These are phyloP conservation scores for Ophiostoma sp. DNA, from an alignment of 2,329 filamentous ascomycete species.

Conservation along the genomic window DNA sequence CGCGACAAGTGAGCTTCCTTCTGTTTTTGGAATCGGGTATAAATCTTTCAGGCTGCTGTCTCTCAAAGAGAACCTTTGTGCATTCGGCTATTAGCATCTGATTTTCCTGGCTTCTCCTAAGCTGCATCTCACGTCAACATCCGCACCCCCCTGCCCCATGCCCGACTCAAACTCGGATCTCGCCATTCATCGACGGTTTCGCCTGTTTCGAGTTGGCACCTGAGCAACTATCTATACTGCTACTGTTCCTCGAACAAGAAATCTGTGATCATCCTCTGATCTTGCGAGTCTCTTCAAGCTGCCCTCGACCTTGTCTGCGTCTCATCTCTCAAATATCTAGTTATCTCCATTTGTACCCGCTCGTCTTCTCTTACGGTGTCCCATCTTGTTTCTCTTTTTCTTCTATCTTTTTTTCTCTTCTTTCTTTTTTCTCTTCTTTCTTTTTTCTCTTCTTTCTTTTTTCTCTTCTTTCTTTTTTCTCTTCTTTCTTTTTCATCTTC, in stretches of 20 bases:
- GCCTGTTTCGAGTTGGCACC: neutral
- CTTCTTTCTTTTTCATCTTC: too few species aligned
- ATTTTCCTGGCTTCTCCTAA: neutral
- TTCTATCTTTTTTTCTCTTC: too few species aligned
- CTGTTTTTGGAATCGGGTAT: neutral
- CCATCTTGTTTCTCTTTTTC: too few species aligned
- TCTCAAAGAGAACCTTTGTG: too few species aligned
- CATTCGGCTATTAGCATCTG: too few species aligned
- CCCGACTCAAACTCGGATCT: neutral
- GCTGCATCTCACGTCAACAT: neutral
- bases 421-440: too few species aligned
- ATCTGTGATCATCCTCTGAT: neutral
- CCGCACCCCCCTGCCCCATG: neutral
- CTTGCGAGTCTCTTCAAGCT: neutral
- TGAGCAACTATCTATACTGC: neutral
- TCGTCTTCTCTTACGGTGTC: too few species aligned
- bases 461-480: too few species aligned
- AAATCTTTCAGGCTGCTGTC: neutral
- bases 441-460: too few species aligned
- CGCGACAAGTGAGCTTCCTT: neutral
- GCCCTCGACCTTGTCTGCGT: too few species aligned
- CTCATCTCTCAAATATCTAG: too few species aligned
- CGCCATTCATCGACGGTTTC: neutral
- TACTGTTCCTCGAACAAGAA: neutral
- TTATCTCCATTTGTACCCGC: too few species aligned